Evolutionary conservation across 2,329 filamentous ascomycete genomes (phyloP).

Genomic region (Claviceps sp.): DNA sequence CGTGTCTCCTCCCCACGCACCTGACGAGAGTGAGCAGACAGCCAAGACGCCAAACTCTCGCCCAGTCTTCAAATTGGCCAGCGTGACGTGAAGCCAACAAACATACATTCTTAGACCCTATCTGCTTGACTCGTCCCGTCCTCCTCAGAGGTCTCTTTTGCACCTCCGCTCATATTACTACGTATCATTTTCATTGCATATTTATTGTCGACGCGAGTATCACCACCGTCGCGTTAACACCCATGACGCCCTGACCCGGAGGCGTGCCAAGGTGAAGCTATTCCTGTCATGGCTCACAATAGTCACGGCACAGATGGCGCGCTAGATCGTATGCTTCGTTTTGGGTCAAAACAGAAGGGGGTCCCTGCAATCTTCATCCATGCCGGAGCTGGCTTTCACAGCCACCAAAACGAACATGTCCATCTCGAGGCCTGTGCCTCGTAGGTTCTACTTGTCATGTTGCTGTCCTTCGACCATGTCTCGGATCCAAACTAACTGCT

Average conservation of each 20-base stretch:
- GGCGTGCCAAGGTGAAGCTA: conserved; percentile 15
- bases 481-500: conserved; percentile 1
- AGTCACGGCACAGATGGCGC: conserved; percentile 29
- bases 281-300: conserved; percentile 34
- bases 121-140: conserved; percentile 1
- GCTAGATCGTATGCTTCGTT: conserved; percentile 25
- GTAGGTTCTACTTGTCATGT: conserved; percentile 38
- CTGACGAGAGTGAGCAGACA: neutral
- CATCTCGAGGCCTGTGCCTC: conserved; percentile 81
- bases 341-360: conserved; percentile 20
- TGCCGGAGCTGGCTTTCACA: conserved; percentile 90
- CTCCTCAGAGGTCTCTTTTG: conserved; percentile 1
- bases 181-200: conserved; percentile 6
- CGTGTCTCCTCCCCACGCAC: neutral
- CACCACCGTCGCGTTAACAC: neutral
- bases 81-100: neutral
- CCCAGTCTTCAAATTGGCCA: neutral
- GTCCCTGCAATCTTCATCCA: conserved; percentile 82
- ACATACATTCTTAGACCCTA: neutral
- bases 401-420: conserved; percentile 66
- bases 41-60: neutral
- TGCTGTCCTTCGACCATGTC: neutral
- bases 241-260: conserved; percentile 15
- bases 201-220: neutral
- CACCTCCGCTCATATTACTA: neutral